Conservation (phyloP, 2,329 filamentous ascomycete genomes). For the Phialophora chinensis region DNA sequence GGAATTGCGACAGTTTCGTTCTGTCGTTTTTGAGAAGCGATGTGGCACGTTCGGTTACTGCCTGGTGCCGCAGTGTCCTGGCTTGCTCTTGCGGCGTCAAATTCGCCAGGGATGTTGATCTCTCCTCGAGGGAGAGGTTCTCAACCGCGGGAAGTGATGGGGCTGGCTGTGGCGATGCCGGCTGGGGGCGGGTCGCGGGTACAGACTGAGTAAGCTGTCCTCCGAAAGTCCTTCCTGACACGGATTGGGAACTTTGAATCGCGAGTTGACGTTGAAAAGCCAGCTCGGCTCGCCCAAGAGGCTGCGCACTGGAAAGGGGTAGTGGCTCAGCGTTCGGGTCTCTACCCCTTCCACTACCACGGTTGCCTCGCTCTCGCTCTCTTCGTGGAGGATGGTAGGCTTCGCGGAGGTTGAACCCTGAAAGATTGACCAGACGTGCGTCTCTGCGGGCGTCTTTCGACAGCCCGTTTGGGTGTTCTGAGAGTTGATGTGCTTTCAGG, state of each 20-base stretch:
- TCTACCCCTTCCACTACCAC: slow-evolving; percentile 70
- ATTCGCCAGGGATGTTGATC: slow-evolving; percentile 49
- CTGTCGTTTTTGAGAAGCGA: slow-evolving; percentile 79
- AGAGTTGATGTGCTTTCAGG: slow-evolving; percentile 88
- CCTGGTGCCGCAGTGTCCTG: slow-evolving; percentile 76
- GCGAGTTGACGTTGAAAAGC: slow-evolving; percentile 92
- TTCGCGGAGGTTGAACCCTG: slow-evolving; percentile 78
- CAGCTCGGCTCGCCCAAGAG: slow-evolving; percentile 81
- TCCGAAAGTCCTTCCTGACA: slow-evolving; percentile 80
- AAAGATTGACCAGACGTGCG: slow-evolving; percentile 83
- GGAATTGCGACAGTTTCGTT: slow-evolving; percentile 77
- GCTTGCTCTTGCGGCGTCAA: slow-evolving; percentile 80
- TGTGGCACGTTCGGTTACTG: slow-evolving; percentile 83
- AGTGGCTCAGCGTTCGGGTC: slow-evolving; percentile 86
- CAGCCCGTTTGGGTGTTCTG: slow-evolving; percentile 76
- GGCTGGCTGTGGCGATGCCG: slow-evolving; percentile 41
- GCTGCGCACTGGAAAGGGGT: slow-evolving; percentile 76
- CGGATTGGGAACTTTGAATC: slow-evolving; percentile 84
- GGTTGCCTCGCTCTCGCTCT: slow-evolving; percentile 53
- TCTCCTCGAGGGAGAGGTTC: slow-evolving; percentile 59
- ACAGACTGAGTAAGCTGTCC: slow-evolving; percentile 70
- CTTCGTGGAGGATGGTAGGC: slow-evolving; percentile 70
- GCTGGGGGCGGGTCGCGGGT: slow-evolving; percentile 42
- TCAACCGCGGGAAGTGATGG: slow-evolving; percentile 52
- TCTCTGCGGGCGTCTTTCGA: slow-evolving; percentile 85